Conservation (phyloP, 2,329 filamentous ascomycete species). For the Colletotrichum falcatum region DNA sequence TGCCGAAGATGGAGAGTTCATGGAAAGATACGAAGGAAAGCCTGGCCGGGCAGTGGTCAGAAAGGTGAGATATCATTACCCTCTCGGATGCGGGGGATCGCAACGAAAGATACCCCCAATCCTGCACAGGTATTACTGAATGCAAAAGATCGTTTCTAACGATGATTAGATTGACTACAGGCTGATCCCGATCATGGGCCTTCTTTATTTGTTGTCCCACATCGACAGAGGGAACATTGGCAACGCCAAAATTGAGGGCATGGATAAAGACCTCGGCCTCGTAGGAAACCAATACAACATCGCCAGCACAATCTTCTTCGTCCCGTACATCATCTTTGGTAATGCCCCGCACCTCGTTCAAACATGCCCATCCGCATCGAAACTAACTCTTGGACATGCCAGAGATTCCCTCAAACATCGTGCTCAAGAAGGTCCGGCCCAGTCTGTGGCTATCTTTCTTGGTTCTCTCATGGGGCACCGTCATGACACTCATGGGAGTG, state of each 20-base stretch:
- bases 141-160: background rate
- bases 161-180: slow-evolving; percentile 41
- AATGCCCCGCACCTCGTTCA: background rate
- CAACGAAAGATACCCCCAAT: background rate
- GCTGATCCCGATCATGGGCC: slow-evolving; percentile 39
- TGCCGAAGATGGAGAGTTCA: background rate
- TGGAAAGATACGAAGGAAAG: background rate
- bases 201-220: slow-evolving; percentile 42
- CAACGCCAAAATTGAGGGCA: slow-evolving; percentile 32
- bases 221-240: slow-evolving; percentile 40
- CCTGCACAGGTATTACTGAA: background rate
- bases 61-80: background rate
- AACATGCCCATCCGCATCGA: background rate
- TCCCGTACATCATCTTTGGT: slow-evolving; percentile 65
- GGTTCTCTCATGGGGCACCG: slow-evolving; percentile 61
- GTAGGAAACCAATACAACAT: slow-evolving; percentile 31
- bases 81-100: background rate
- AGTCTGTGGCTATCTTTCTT: slow-evolving; percentile 74
- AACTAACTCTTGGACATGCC: slow-evolving; percentile 56
- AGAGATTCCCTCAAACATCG: slow-evolving; percentile 72
- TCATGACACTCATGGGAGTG: slow-evolving; percentile 44
- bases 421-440: slow-evolving; percentile 72
- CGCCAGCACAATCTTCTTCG: slow-evolving; percentile 56
- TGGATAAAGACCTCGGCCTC: slow-evolving; percentile 20
- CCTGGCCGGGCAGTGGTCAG: background rate